Conservation (phyloP, 768 basidiomycete genomes). For the Mycena belliarum region DNA sequence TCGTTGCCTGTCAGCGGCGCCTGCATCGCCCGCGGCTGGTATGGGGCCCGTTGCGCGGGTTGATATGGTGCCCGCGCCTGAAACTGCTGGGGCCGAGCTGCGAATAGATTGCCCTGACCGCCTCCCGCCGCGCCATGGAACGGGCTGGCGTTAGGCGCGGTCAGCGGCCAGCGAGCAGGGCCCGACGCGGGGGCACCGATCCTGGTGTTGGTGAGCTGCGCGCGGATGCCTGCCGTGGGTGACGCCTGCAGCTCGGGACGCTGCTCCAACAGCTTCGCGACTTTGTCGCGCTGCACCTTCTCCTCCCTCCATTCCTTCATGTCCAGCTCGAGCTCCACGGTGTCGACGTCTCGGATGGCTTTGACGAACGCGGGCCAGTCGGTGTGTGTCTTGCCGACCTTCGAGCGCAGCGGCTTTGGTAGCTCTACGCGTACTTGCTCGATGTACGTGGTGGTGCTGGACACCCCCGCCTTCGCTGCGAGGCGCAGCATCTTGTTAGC, state of each 20-base stretch:
- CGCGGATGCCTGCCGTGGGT: conserved; percentile 3
- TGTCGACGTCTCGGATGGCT: conserved; percentile 1
- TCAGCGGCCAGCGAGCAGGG: background rate
- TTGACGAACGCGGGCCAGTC: background rate
- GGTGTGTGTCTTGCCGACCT: background rate
- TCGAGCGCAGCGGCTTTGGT: background rate
- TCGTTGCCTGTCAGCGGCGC: conserved; percentile 1
- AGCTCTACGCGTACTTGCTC: background rate
- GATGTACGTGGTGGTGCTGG: background rate
- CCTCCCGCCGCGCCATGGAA: background rate
- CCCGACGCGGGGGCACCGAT: background rate
- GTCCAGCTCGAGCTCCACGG: background rate
- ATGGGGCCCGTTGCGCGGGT: background rate
- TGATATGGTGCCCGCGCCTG: background rate
- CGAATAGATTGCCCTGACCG: conserved; percentile 1
- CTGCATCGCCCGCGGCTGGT: background rate
- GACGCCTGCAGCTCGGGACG: background rate
- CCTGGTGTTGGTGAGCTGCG: conserved; percentile 4
- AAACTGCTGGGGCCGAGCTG: background rate
- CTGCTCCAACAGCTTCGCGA: background rate
- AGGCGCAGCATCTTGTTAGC: background rate
- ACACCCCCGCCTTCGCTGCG: background rate
- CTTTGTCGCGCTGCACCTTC: background rate
- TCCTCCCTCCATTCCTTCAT: background rate
- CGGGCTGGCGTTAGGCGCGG: background rate